A percentile compares a stretch with the other conserved stretches of the same genome.
These are phyloP conservation scores for Beta corolliflora DNA, from an alignment of 179 eudicot genomes.

Conservation along the genomic window DNA sequence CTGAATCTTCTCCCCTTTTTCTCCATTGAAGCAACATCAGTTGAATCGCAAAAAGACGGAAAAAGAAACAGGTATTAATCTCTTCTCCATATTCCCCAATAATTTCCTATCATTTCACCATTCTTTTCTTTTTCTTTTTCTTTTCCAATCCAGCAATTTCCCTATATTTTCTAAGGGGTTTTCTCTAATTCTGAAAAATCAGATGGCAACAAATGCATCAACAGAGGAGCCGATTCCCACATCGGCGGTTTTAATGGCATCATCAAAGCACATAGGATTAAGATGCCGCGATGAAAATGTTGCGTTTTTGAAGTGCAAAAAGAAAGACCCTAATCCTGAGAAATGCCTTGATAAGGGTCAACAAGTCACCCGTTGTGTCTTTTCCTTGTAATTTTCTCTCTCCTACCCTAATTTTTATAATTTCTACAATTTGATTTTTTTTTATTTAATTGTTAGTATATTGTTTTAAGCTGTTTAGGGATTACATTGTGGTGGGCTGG, in stretches of 20 bases:
- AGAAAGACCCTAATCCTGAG: slow-evolving; percentile 78
- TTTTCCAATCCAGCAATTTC: background rate
- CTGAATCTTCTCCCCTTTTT: background rate
- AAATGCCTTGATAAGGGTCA: slow-evolving; percentile 82
- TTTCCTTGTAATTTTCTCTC: slow-evolving; percentile 50
- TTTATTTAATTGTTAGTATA: background rate
- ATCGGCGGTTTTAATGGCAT: slow-evolving; percentile 70
- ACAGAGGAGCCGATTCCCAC: slow-evolving; percentile 63
- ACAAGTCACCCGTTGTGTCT: slow-evolving; percentile 79
- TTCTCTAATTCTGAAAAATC: background rate
- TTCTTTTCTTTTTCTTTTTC: background rate
- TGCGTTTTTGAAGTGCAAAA: slow-evolving; percentile 75
- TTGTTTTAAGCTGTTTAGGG: background rate
- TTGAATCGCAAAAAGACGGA: background rate
- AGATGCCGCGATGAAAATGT: slow-evolving; percentile 58
- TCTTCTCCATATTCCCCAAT: background rate
- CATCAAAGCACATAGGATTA: slow-evolving; percentile 63
- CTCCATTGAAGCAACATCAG: background rate
- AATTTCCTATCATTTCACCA: background rate
- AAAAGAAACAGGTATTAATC: background rate
- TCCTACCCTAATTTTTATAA: background rate
- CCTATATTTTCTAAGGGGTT: background rate
- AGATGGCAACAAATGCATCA: slow-evolving; percentile 49
- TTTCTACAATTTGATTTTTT: background rate
- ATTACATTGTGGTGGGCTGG: background rate